Percentiles rank a stretch among this genome's conserved stretches.
Conservation (phyloP, 2,329 filamentous ascomycete species). For the Acephala macrosclerotiorum region DNA sequence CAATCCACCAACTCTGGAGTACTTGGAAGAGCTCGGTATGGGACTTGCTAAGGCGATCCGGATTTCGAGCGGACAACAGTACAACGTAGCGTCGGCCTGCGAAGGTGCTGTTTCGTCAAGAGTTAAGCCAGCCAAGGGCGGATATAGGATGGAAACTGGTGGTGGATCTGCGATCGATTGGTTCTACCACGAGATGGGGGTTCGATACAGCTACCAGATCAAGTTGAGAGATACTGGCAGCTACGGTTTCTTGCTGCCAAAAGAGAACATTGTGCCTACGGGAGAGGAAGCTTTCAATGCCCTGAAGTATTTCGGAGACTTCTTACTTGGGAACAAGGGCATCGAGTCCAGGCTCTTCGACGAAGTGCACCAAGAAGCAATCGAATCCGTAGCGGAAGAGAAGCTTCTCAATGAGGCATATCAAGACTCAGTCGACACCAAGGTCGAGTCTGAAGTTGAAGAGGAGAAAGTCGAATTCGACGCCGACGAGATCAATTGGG, state of each 20-base stretch:
- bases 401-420: constrained; percentile 35
- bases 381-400: constrained; percentile 14
- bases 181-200: constrained; percentile 88
- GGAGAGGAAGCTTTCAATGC: constrained; percentile 88
- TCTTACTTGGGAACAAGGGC: constrained; percentile 74
- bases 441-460: constrained; percentile 25
- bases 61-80: constrained; percentile 76
- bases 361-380: constrained; percentile 23
- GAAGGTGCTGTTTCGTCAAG: constrained; percentile 70
- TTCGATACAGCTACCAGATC: constrained; percentile 89
- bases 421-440: constrained; percentile 7
- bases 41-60: constrained; percentile 91
- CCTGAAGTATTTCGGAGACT: constrained; percentile 84
- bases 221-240: constrained; percentile 93
- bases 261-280: constrained; percentile 85
- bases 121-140: constrained; percentile 41
- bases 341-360: constrained; percentile 56
- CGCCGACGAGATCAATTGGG: constrained; percentile 34
- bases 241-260: constrained; percentile 91
- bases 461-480: background rate
- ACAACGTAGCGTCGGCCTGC: constrained; percentile 84
- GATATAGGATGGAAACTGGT: constrained; percentile 69
- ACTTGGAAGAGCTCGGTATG: constrained; percentile 87
- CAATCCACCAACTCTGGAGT: constrained; percentile 86
- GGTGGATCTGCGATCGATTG: constrained; percentile 92